Base-by-base conservation (phyloP, 306 rosid species). In the Canavalia ensiformis region DNA sequence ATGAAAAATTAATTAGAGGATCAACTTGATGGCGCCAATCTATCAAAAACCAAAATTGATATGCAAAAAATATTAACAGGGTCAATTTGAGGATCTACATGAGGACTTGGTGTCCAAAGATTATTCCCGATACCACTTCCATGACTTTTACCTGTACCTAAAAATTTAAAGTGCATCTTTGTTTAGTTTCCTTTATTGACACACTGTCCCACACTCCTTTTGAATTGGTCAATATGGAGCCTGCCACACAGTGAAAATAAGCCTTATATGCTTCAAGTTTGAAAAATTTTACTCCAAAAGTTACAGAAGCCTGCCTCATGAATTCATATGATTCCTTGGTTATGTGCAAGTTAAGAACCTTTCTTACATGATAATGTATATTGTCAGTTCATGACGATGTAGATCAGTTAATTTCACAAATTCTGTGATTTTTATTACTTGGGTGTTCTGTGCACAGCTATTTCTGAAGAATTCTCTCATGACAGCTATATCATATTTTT, bases 11-110 rank as follows among this genome's bases (percentile, higher is more conserved):
- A 6, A 34, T 18, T 5, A 5, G 39, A 64, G 62, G 45, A 33
- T 57, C 80, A 60, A 13, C 12, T 46, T 45, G 66, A 12, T 76
- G 72, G 47, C 39, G 34, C 62, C 62, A n/a, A 62, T 62, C 35
- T 44, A 6, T 49, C 45, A 51, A 52, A 49, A 66, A 50, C 3
- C 31, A 25, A 45, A 64, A 45, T 46, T 69, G 39, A 42, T 42
- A n/a, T 42, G 60, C 57, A 8, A 11, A 39, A 51, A 77, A 4
- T 50, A 9, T 11, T 10, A 5, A 29, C 8, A 8, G 54, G 33
- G 34, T 10, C 49, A 35, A 63, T 49, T 76, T 10, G 12, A 50
- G 73, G 73, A 34, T 64, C 68, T 28, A 42, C 52, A 56, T 68
- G 42, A 18, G 58, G 68, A 68, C 37, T 55, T 37, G 30, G 12